These are phyloP conservation scores for Verticillium isaacii DNA, from an alignment of 2,329 filamentous ascomycete genomes.

Conservation along the genomic window DNA sequence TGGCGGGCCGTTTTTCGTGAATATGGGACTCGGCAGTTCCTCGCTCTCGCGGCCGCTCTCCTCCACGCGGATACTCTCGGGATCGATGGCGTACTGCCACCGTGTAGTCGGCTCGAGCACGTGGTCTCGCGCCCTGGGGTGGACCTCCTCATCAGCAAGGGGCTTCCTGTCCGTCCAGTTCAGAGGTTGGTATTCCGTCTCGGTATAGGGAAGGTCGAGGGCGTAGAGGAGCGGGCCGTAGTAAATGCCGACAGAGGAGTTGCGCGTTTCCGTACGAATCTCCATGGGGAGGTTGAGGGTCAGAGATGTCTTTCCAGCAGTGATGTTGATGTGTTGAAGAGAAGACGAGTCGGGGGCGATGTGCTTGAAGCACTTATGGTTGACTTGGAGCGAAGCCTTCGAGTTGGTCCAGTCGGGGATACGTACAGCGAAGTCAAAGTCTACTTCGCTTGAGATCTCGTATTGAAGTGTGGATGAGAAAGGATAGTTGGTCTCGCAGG, in stretches of 20 bases:
- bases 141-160: conserved; percentile 4
- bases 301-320: conserved; percentile 8
- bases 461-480: conserved; percentile 19
- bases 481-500: conserved; percentile 41
- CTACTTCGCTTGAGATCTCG: conserved; percentile 17
- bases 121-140: conserved; percentile 21
- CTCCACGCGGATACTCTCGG: conserved; percentile 16
- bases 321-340: conserved; percentile 4
- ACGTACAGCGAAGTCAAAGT: conserved; percentile 17
- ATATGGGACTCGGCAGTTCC: conserved; percentile 20
- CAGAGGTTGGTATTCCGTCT: conserved; percentile 12
- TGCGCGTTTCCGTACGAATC: conserved; percentile 16
- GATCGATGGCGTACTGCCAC: conserved; percentile 24
- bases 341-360: not conserved
- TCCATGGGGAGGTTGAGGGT: conserved; percentile 9
- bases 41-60: conserved; percentile 12
- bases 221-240: conserved; percentile 39
- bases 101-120: conserved; percentile 26
- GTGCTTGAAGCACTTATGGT: not conserved
- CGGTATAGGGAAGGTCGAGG: conserved; percentile 25
- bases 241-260: conserved; percentile 35
- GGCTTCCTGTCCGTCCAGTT: conserved; percentile 20
- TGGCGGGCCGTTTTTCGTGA: conserved; percentile 22
- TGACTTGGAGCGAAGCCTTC: not conserved
- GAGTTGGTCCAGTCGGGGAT: conserved; percentile 14